phyloP scores from a whole-genome alignment of 352 stramenopile species.

The Globisporangium iwayamae region DNA sequence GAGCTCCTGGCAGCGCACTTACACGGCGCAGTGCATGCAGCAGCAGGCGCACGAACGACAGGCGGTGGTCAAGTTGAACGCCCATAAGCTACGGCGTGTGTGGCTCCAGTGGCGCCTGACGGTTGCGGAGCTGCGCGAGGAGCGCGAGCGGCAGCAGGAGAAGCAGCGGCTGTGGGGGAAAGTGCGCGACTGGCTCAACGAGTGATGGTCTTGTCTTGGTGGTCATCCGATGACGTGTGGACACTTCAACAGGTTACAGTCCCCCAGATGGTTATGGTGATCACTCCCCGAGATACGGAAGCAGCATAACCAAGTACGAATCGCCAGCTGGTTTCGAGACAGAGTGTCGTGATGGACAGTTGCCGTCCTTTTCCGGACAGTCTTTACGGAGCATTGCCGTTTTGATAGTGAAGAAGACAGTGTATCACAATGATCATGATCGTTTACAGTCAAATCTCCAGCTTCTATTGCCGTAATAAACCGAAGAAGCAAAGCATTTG shows the following conservation, averaged over 20 bases:
- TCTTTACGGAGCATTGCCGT: not conserved
- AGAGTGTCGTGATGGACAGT: not conserved
- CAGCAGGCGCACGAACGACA: constrained; percentile 15
- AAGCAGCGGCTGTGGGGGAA: constrained; percentile 63
- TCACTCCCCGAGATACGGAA: not conserved
- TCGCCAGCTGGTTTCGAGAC: not conserved
- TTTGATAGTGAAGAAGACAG: not conserved
- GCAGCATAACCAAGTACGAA: not conserved
- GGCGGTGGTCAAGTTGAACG: constrained; percentile 11
- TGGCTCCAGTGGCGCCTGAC: constrained; percentile 29
- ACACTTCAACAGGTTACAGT: constrained; percentile 4
- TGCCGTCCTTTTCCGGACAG: not conserved
- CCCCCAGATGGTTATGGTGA: not conserved
- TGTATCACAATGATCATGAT: not conserved
- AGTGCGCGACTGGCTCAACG: constrained; percentile 58
- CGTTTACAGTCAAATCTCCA: no score
- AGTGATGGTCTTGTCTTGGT: constrained; percentile 14
- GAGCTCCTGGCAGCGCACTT: constrained; percentile 24
- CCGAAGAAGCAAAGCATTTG: no score
- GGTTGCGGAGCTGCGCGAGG: constrained; percentile 21
- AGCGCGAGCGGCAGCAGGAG: constrained; percentile 32
- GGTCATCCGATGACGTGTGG: not conserved
- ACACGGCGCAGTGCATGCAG: constrained; percentile 12
- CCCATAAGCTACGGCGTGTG: constrained; percentile 20
- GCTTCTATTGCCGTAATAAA: no score